Conservation (phyloP, 495 filamentous ascomycete species). For the Penicillium paradoxum region DNA sequence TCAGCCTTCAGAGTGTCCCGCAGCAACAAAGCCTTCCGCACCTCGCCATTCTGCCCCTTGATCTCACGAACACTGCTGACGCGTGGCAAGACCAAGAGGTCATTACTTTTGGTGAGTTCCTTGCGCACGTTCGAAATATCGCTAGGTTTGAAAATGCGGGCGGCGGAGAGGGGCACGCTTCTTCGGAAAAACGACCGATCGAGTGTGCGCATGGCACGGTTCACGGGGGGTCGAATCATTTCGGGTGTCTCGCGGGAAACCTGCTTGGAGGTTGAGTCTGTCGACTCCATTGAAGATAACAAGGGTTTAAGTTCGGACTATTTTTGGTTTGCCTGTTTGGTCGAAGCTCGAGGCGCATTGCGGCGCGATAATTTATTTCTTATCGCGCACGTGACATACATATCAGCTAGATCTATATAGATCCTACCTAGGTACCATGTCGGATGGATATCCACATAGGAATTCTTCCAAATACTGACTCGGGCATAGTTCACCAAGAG, state of each 20-base stretch:
- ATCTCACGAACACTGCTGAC: slow-evolving; percentile 52
- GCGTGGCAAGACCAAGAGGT: slow-evolving; percentile 58
- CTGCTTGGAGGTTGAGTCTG: slow-evolving; percentile 13
- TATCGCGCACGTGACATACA: slow-evolving; percentile 19
- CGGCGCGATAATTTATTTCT: slow-evolving; percentile 10
- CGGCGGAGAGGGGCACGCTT: slow-evolving; percentile 70
- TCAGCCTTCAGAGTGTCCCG: slow-evolving; percentile 60
- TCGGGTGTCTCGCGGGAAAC: slow-evolving; percentile 28
- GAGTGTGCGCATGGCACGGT: slow-evolving; percentile 71
- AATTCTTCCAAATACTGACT: too few relatives aligned
- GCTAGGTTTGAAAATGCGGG: slow-evolving; percentile 63
- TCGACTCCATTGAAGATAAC: slow-evolving; percentile 29
- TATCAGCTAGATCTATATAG: slow-evolving; percentile 27
- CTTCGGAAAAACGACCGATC: slow-evolving; percentile 81
- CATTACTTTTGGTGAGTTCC: slow-evolving; percentile 50
- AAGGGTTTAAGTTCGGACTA: neutral
- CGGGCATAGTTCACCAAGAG: too few relatives aligned
- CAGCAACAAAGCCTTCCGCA: slow-evolving; percentile 70
- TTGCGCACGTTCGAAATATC: slow-evolving; percentile 65
- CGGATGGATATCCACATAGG: too few relatives aligned
- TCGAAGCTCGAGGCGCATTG: slow-evolving; percentile 12
- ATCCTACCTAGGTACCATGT: too few relatives aligned
- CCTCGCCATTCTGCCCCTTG: slow-evolving; percentile 43
- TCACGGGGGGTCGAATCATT: slow-evolving; percentile 78
- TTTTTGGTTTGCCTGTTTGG: slow-evolving; percentile 3